Evolutionary conservation across 257 asterid genomes (phyloP).

Genomic region (Rauvolfia tetraphylla): DNA sequence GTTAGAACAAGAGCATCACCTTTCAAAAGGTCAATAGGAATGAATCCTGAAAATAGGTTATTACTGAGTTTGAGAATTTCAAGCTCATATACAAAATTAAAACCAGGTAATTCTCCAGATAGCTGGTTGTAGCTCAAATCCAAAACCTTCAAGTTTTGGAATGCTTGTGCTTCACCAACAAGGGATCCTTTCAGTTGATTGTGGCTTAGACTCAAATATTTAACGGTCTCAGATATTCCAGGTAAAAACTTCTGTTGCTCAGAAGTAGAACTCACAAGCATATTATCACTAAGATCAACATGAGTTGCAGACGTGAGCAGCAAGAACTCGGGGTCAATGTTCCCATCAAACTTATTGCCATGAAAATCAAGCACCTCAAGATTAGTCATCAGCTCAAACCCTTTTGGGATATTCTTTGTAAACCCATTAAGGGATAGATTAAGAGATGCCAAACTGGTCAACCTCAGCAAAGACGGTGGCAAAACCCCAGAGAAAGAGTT

Average conservation of each 20-base stretch:
- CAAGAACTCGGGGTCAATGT: slow-evolving; percentile 59
- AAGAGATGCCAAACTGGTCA: slow-evolving; percentile 58
- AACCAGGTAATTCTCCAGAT: slow-evolving; percentile 84
- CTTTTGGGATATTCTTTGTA: slow-evolving; percentile 64
- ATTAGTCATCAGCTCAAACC: slow-evolving; percentile 64
- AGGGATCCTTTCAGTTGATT: slow-evolving; percentile 72
- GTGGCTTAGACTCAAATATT: slow-evolving; percentile 73
- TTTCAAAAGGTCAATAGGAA: slow-evolving; percentile 78
- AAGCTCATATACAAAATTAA: slow-evolving; percentile 80
- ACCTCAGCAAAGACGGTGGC: slow-evolving; percentile 52
- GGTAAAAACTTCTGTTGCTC: slow-evolving; percentile 41
- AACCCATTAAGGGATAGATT: slow-evolving; percentile 68
- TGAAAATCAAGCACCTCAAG: slow-evolving; percentile 80
- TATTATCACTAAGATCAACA: slow-evolving; percentile 82
- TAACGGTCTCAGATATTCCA: slow-evolving; percentile 56
- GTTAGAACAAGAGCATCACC: slow-evolving; percentile 76
- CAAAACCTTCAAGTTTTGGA: slow-evolving; percentile 68
- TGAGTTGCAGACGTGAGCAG: slow-evolving; percentile 62
- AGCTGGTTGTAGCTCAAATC: slow-evolving; percentile 94
- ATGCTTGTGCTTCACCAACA: slow-evolving; percentile 54
- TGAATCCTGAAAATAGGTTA: slow-evolving; percentile 66
- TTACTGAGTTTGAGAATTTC: slow-evolving; percentile 72
- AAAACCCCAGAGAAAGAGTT: slow-evolving; percentile 70
- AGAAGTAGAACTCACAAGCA: slow-evolving; percentile 45
- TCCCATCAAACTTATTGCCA: slow-evolving; percentile 80